Conservation (phyloP, 164 flowering plant genomes). For the Aristolochia fimbriata region DNA sequence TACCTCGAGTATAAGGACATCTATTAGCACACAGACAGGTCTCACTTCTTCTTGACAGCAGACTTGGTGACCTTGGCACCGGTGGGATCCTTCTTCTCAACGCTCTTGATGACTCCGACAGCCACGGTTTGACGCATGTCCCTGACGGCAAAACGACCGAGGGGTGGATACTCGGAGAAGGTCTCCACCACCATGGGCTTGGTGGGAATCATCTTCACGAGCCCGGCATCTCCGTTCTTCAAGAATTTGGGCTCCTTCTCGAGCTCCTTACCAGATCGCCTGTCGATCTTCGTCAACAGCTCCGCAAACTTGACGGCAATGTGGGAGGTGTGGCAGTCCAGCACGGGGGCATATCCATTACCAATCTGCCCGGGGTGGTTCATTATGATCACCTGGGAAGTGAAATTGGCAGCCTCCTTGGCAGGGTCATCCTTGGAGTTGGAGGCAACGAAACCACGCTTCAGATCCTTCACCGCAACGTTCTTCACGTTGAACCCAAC, state of each 20-base stretch:
- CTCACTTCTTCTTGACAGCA: slow-evolving; percentile 3
- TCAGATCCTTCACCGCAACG: slow-evolving; percentile 10
- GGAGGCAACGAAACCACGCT: slow-evolving; percentile 15
- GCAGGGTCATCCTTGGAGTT: slow-evolving; percentile 17
- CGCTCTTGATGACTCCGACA: slow-evolving; percentile 8
- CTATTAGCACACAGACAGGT: background rate
- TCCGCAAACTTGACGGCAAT: slow-evolving; percentile 20
- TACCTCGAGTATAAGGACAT: no score
- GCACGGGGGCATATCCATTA: slow-evolving; percentile 16
- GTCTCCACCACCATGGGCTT: slow-evolving; percentile 13
- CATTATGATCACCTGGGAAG: slow-evolving; percentile 21
- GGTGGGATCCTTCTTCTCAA: slow-evolving; percentile 13
- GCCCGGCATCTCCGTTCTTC: slow-evolving; percentile 11
- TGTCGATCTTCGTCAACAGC: slow-evolving; percentile 17
- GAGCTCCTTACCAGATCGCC: slow-evolving; percentile 18
- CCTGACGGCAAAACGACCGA: slow-evolving; percentile 13
- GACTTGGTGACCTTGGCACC: slow-evolving; percentile 18
- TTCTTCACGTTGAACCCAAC: slow-evolving; percentile 8
- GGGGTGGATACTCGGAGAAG: slow-evolving; percentile 14
- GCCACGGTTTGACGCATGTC: slow-evolving; percentile 17
- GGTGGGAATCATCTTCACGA: slow-evolving; percentile 9
- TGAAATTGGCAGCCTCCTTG: slow-evolving; percentile 18
- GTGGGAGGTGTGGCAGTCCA: slow-evolving; percentile 19
- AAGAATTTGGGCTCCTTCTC: slow-evolving; percentile 18
- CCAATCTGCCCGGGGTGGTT: slow-evolving; percentile 23